Evolutionary conservation across 805 yeast species (phyloP).

Genomic region (Candida montana): DNA sequence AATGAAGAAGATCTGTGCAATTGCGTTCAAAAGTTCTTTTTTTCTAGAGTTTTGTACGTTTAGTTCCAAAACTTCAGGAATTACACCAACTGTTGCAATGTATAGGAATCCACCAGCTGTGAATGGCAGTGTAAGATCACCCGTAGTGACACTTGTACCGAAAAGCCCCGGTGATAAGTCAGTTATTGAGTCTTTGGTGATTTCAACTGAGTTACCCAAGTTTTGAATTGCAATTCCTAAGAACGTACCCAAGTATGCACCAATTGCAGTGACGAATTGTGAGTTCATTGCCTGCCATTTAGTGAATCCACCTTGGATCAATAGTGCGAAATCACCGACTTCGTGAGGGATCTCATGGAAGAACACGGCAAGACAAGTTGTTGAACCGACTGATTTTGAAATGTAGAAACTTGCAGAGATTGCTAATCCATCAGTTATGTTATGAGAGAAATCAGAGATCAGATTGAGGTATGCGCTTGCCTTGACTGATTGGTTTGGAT

Average conservation of each 20-base stretch:
- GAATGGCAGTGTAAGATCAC: constrained; percentile 58
- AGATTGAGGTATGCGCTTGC: constrained; percentile 57
- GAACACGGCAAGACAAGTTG: constrained; percentile 65
- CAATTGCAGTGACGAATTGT: constrained; percentile 60
- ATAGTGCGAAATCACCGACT: constrained; percentile 71
- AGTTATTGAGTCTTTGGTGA: neutral
- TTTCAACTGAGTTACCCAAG: constrained; percentile 21
- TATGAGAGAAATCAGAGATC: constrained; percentile 68
- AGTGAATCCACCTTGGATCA: constrained; percentile 64
- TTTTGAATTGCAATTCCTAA: constrained; percentile 55
- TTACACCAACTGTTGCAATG: constrained; percentile 68
- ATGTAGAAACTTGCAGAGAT: constrained; percentile 65
- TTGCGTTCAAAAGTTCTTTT: constrained; percentile 35
- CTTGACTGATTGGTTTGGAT: constrained; percentile 32
- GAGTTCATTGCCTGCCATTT: constrained; percentile 62
- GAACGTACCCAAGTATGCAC: constrained; percentile 61
- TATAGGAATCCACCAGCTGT: constrained; percentile 76
- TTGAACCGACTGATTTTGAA: constrained; percentile 54
- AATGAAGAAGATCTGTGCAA: constrained; percentile 44
- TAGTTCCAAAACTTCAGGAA: constrained; percentile 60
- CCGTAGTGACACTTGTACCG: constrained; percentile 45
- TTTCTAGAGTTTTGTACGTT: constrained; percentile 30
- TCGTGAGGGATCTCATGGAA: constrained; percentile 81
- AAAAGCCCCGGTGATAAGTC: constrained; percentile 33
- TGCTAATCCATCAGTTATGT: constrained; percentile 74